Percentiles rank a stretch among this genome's conserved stretches.
Conservation (phyloP, 2,329 filamentous ascomycete species). For the Calycina herbarum region DNA sequence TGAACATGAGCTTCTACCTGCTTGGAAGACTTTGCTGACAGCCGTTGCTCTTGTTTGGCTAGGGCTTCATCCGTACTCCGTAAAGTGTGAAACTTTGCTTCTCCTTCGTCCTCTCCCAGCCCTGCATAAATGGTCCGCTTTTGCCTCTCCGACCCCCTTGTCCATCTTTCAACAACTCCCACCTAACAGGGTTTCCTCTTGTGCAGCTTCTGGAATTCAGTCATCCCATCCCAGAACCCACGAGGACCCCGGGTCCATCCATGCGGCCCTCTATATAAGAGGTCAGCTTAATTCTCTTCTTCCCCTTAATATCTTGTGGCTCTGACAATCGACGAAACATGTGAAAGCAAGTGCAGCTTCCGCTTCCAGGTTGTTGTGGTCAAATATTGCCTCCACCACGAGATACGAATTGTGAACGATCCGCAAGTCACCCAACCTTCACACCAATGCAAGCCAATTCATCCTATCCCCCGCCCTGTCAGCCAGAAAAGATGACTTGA, state of each 20-base stretch:
- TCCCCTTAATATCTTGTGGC: slow-evolving; percentile 4
- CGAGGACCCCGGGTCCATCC: slow-evolving; percentile 28
- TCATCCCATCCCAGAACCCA: slow-evolving; percentile 29
- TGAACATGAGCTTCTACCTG: not conserved
- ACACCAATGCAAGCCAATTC: slow-evolving; percentile 3
- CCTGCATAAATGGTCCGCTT: slow-evolving; percentile 20
- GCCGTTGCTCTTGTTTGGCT: slow-evolving; percentile 18
- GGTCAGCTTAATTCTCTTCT: not conserved
- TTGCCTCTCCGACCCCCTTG: slow-evolving; percentile 19
- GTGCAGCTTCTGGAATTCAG: slow-evolving; percentile 24
- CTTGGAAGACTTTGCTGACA: slow-evolving; percentile 14
- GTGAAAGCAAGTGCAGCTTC: slow-evolving; percentile 5
- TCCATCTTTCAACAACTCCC: slow-evolving; percentile 23
- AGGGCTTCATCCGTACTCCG: slow-evolving; percentile 17
- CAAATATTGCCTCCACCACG: not conserved
- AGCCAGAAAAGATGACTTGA: slow-evolving; percentile 4
- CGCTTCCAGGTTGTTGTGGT: not conserved
- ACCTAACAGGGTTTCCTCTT: slow-evolving; percentile 21
- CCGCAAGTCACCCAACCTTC: slow-evolving; percentile 5
- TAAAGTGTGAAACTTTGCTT: slow-evolving; percentile 18
- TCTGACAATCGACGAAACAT: slow-evolving; percentile 7
- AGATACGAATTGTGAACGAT: not conserved
- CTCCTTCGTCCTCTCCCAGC: slow-evolving; percentile 20
- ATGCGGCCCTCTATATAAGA: not conserved
- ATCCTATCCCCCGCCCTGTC: slow-evolving; percentile 3